Percentiles rank a stretch among this genome's conserved stretches.
These are phyloP conservation scores for Mikania micrantha DNA, from an alignment of 129 eudicot genomes.

Conservation along the genomic window DNA sequence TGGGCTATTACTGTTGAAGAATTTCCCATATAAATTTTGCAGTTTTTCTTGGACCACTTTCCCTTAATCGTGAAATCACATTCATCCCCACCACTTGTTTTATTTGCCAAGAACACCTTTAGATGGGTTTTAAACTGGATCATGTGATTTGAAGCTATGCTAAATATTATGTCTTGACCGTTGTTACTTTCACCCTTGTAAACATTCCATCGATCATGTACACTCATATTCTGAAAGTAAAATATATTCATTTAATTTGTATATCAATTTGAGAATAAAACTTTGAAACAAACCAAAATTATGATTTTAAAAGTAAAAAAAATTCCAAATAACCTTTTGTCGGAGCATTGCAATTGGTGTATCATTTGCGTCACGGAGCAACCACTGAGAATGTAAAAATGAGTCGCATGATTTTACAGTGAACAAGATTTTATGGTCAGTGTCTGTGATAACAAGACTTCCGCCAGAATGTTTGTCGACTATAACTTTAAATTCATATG, in stretches of 20 bases:
- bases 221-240: neutral
- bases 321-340: no score
- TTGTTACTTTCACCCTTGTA: neutral
- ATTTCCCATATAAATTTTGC: constrained; percentile 1
- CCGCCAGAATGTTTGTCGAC: no score
- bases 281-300: no score
- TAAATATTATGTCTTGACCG: neutral
- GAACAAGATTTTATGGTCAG: no score
- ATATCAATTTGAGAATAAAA: no score
- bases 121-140: neutral
- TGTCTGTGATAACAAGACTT: no score
- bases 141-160: neutral
- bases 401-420: no score
- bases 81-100: neutral
- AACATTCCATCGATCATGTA: constrained; percentile 2
- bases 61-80: constrained; percentile 9
- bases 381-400: no score
- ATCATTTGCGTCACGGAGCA: no score
- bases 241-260: neutral
- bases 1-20: neutral
- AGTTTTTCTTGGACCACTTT: neutral
- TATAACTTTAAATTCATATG: no score
- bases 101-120: constrained; percentile 4
- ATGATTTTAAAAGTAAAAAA: no score
- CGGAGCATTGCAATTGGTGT: no score